Conservation (phyloP, 257 asterid genomes). For the Handroanthus guayacan region DNA sequence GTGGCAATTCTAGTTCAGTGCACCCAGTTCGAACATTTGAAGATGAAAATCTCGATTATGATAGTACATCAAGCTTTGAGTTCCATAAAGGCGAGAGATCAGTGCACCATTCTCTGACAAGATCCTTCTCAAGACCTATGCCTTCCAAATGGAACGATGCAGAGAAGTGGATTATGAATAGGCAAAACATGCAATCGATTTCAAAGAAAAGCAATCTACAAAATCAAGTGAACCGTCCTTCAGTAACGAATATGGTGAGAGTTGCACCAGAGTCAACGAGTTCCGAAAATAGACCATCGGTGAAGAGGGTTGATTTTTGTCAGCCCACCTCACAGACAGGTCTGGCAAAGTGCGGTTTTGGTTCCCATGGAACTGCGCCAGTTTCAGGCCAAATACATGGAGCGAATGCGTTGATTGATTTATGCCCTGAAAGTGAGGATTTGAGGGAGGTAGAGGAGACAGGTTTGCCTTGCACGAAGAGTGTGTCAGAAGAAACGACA, state of each 20-base stretch:
- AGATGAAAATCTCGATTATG: constrained; percentile 93
- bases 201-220: constrained; percentile 60
- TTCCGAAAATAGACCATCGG: constrained; percentile 59
- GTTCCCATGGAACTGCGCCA: constrained; percentile 47
- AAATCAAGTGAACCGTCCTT: constrained; percentile 53
- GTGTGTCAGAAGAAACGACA: constrained; percentile 62
- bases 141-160: constrained; percentile 98
- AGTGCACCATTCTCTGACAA: constrained; percentile 59
- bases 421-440: constrained; percentile 69
- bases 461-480: constrained; percentile 56
- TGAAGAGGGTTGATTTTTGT: constrained; percentile 79
- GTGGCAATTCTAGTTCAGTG: constrained; percentile 63
- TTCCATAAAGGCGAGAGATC: constrained; percentile 92
- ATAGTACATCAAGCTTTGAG: constrained; percentile 97
- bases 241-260: constrained; percentile 49
- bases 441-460: constrained; percentile 57
- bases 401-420: constrained; percentile 45
- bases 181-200: constrained; percentile 59
- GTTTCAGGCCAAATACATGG: constrained; percentile 45
- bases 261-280: constrained; percentile 66
- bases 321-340: constrained; percentile 57
- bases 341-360: constrained; percentile 49
- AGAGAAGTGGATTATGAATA: constrained; percentile 95
- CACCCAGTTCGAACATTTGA: constrained; percentile 68
- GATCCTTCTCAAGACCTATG: constrained; percentile 79